Evolutionary conservation across 441 rosid species (phyloP), one percentile per base, ranked within the genome.

Genomic region (Monsonia emarginata): DNA sequence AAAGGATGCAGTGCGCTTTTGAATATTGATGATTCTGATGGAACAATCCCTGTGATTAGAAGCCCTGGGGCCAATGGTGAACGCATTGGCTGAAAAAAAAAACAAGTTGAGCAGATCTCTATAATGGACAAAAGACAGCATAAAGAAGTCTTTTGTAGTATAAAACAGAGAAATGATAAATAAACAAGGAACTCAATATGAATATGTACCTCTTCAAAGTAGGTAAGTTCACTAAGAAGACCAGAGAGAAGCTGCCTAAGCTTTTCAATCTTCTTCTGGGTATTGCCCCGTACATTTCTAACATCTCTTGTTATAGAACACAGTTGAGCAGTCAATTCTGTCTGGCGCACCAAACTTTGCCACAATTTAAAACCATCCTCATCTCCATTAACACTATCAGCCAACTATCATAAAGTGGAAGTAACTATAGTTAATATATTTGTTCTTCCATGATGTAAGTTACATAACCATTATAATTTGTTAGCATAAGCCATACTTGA

Each of bases 231-330:
- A 68, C 96, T 91, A 50, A 89, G 95, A 70, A 89, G 90, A 72
- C 97, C 99, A 69, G 85, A 82, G 65, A 94, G 92, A 73, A 94
- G 96, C 78, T 94, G 99, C 71, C 95, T 84, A 52, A 91, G 99
- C 87, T 91, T 94, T 77, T 94, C 97, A 70, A 84, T 94, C 82
- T 91, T 94, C 77, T 90, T 94, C 74, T 89, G 97, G 44, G 97
- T 89, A 78, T 94, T 94, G 74, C 99, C 97, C 58, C 97, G 83
- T 69, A 91, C 97, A 79, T 88, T 87, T 77, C 96, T 83, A 70
- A 94, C 95, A 67, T 94, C 96, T 82, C 87, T 86, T 71, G 72
- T 89, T 68, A 94, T 86, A 61, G 99, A 82, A 82, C 94, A 85
- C 71, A 94, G 78, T 74, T 94, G 99, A 32, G 96, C 99, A 65